Evolutionary conservation across 352 stramenopile genomes (phyloP), one percentile per base, ranked within the genome.

Genomic region (Pythium coloratum): DNA sequence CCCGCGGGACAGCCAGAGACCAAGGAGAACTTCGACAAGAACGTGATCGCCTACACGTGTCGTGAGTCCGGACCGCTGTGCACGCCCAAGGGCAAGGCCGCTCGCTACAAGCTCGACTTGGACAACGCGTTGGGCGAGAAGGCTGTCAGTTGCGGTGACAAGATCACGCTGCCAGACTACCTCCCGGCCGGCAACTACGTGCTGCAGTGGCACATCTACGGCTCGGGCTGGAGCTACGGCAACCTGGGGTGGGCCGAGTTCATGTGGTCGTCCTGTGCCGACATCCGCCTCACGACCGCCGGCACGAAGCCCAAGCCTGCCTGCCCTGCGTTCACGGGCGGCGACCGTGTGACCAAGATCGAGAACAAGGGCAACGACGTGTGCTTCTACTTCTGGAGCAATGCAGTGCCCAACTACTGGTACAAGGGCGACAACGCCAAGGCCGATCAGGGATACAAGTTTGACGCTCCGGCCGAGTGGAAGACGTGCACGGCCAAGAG

Each of bases 21-120:
- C n/a, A 69, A 69, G 54, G 63, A 59, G 14, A n/a, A n/a, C 12
- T 75, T 75, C 47, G 63, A 75, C 54, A 44, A 55, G 38, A 75
- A 71, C 59, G 53, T 59, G 13, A 71, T 75, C 53, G 49, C 46
- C 54, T 75, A 71, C 26, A 64, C 63, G 7, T 75, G 68, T 32
- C 68, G 68, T 30, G 68, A 71, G 36, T 71, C 68, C 6, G 68
- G 68, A 0, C 2, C 38, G 44, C 56, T 56, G 16, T 75, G 68
- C 34, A 2, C 67, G 7, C 63, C 68, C 4, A 44, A 30, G 26
- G 51, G 51, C 51, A 40, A 50, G 7, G 34, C 24, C 6, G 20
- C 44, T 4, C 66, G 69, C 57, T 26, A 49, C 8, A 28, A 42
- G 49, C 64, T 49, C 7, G 38, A 44, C 38, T 18, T 44, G 38